These are phyloP conservation scores for Chionographis japonica DNA, from an alignment of 106 monocot species.

Conservation along the genomic window DNA sequence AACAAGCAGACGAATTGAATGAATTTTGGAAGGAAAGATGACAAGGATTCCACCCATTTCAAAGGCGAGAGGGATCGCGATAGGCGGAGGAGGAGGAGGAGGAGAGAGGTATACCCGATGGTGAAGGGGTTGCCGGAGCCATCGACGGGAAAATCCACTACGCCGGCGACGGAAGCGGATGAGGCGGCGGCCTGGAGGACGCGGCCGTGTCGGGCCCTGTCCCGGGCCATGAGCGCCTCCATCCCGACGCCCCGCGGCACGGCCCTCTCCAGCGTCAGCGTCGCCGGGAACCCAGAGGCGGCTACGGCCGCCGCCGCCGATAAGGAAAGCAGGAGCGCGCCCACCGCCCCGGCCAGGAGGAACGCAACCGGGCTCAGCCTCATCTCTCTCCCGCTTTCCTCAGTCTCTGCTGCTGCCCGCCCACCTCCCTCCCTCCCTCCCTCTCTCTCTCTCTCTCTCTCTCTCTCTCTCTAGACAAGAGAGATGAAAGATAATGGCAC, in stretches of 20 bases:
- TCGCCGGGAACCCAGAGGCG: constrained; percentile 18
- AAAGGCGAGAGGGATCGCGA: background rate
- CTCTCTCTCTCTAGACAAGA: too few species aligned
- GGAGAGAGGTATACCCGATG: constrained; percentile 54
- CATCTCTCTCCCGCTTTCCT: constrained; percentile 13
- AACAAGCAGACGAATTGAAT: too few species aligned
- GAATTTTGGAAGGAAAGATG: background rate
- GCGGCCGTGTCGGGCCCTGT: constrained; percentile 45
- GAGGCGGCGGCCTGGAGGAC: constrained; percentile 26
- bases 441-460: too few species aligned
- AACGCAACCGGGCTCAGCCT: constrained; percentile 4
- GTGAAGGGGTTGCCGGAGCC: constrained; percentile 85
- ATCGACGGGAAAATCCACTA: constrained; percentile 78
- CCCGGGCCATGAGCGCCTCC: constrained; percentile 28
- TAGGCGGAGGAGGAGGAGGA: background rate
- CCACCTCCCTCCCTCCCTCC: too few species aligned
- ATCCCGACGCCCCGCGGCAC: constrained; percentile 20
- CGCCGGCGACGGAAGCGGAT: constrained; percentile 17
- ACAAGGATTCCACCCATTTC: background rate
- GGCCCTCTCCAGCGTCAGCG: constrained; percentile 60
- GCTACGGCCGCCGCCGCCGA: constrained; percentile 2
- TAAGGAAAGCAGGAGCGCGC: background rate
- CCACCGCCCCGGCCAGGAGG: background rate
- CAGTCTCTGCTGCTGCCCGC: too few species aligned
- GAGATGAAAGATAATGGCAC: too few species aligned